Base-by-base conservation (phyloP, 352 stramenopile species). In the Phytopythium boreale region DNA sequence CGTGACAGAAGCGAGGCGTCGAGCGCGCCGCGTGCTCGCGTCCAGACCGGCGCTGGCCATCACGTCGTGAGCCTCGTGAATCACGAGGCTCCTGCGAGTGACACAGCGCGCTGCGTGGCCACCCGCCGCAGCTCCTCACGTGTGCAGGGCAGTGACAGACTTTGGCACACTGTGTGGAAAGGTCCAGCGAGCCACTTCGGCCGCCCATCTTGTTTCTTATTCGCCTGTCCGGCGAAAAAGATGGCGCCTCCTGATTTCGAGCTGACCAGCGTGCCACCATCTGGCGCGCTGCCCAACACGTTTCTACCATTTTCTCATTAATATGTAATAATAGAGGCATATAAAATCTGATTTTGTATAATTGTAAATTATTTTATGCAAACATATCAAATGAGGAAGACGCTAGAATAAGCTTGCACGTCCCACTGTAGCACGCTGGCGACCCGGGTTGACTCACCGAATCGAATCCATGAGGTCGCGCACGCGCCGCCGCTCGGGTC, bases 251-350 rank as follows among this genome's bases (percentile, higher is more conserved):
- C 41, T 46, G 41, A 46, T 10, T 46, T 8, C 9, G 17, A 7
- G 14, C 46, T 52, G 46, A 52, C 46, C 46, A 52, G 47, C 24
- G 26, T 53, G 24, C 47, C 47, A 53, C 47, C 24, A n/a, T 53
- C 24, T 34, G 14, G 46, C 22, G 11, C 12, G 2, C 15, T 14
- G 7, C 11, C 34, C 34, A 2, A 15, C 2, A 2, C 12, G 0
- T 4, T 22, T 46, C 10, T 46, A 46, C 17, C 15, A 22, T 9
- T 46, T 46, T 20, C 5, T 9, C 5, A 12, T 46, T 8, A 1
- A 2, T 46, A 46, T 46, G 6, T 11, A 19, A 22, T 9, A 5
- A 46, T 46, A 46, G 6, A 46, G 17, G 41, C 41, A 5, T 46
- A 46, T n/a, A 26, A 49, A 24, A 26, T 49, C 3, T 49, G 24